Evolutionary conservation across 2,329 filamentous ascomycete species (phyloP).

Genomic region (Macrophomina phaseolina): DNA sequence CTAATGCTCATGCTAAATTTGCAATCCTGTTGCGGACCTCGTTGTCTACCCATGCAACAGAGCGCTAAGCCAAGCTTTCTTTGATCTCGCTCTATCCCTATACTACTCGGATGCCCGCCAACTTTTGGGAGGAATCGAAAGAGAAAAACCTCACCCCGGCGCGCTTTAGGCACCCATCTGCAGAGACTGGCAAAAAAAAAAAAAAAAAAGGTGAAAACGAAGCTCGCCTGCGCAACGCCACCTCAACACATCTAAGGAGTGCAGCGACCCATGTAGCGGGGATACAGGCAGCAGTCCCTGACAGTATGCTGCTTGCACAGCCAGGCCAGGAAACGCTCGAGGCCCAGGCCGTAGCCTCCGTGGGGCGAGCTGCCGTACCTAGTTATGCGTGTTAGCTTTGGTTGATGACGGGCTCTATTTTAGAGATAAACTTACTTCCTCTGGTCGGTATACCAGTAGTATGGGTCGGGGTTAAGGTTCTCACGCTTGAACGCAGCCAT

Average conservation of each 20-base stretch:
- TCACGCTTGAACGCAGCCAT: constrained; percentile 87
- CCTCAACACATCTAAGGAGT: constrained; percentile 63
- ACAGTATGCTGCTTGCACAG: constrained; percentile 70
- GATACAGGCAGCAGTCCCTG: constrained; percentile 74
- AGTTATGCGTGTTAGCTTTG: constrained; percentile 21
- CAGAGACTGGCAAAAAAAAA: constrained; percentile 4
- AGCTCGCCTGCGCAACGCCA: background rate
- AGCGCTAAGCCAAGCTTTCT: constrained; percentile 24
- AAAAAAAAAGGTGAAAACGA: background rate
- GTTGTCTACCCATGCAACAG: constrained; percentile 8
- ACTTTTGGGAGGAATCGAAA: constrained; percentile 1
- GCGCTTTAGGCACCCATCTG: constrained; percentile 1
- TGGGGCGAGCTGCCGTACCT: constrained; percentile 92
- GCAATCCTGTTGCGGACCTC: too few relatives aligned
- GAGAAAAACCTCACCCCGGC: background rate
- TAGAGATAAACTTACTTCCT: constrained; percentile 70
- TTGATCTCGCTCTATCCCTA: constrained; percentile 22
- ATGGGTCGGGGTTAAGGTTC: constrained; percentile 80
- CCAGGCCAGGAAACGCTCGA: constrained; percentile 80
- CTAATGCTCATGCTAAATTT: too few relatives aligned
- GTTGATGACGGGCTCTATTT: background rate
- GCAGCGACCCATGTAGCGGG: constrained; percentile 80
- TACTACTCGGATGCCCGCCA: background rate
- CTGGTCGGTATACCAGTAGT: constrained; percentile 99
- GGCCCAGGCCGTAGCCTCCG: constrained; percentile 89